Percentiles rank a stretch among this genome's conserved stretches.
Conservation (phyloP, 208 protist species). For the Trypanosoma vivax region DNA sequence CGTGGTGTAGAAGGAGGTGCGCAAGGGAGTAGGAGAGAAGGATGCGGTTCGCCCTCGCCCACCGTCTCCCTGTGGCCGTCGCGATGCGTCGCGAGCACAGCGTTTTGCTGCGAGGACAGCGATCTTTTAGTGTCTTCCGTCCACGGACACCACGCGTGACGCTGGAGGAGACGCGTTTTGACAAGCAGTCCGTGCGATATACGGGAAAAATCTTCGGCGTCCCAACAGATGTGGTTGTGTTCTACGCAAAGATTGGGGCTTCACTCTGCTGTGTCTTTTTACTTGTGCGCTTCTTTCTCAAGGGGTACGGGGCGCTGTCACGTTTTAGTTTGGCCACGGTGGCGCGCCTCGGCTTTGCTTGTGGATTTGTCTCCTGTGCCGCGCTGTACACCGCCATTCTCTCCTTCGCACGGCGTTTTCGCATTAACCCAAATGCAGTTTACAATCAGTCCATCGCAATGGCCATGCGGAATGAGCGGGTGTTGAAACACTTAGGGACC, state of each 20-base stretch:
- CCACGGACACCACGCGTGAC: conserved; percentile 31
- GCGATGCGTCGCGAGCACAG: neutral
- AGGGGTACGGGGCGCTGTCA: conserved; percentile 65
- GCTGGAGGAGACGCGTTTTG: conserved; percentile 64
- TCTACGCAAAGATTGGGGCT: conserved; percentile 67
- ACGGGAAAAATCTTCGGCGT: conserved; percentile 75
- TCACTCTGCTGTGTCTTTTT: conserved; percentile 23
- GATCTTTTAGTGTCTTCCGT: conserved; percentile 40
- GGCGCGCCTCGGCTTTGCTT: conserved; percentile 72
- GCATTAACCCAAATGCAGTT: conserved; percentile 78
- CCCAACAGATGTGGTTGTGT: conserved; percentile 66
- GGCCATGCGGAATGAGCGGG: conserved; percentile 74
- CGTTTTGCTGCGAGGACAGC: neutral
- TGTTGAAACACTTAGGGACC: conserved; percentile 65
- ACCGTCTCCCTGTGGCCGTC: too few species aligned
- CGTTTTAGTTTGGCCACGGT: conserved; percentile 76
- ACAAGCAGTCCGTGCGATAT: conserved; percentile 66
- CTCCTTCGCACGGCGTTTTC: conserved; percentile 40
- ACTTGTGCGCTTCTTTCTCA: conserved; percentile 67
- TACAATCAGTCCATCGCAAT: conserved; percentile 89
- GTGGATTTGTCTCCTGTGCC: conserved; percentile 63
- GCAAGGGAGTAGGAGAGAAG: neutral
- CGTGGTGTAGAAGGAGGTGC: neutral
- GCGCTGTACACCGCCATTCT: conserved; percentile 55
- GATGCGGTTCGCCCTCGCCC: too few species aligned